Conservation (phyloP, 2,329 filamentous ascomycete species). For the Venturia nashicola region DNA sequence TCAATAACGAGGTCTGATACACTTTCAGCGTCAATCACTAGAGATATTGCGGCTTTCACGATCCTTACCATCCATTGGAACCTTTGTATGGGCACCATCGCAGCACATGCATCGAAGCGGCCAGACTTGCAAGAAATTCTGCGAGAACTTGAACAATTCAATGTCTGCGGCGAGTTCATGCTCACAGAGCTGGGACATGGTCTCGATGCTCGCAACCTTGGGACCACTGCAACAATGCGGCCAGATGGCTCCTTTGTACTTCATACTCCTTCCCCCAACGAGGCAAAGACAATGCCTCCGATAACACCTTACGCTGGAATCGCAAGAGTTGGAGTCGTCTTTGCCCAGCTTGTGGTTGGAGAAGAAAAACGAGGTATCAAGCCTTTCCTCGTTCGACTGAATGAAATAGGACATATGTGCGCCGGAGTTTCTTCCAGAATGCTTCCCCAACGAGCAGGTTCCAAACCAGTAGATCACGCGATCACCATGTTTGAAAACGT, state of each 20-base stretch:
- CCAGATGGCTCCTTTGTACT: conserved; percentile 23
- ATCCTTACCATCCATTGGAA: conserved; percentile 21
- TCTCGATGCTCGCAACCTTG: conserved; percentile 26
- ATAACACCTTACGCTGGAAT: conserved; percentile 16
- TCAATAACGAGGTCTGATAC: too few relatives aligned
- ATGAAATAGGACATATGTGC: conserved; percentile 16
- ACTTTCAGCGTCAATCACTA: too few relatives aligned
- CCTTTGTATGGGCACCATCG: conserved; percentile 19
- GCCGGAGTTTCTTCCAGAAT: conserved; percentile 18
- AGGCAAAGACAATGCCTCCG: conserved; percentile 22
- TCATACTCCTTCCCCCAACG: conserved; percentile 20
- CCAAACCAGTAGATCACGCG: conserved; percentile 20
- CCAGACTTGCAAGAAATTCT: conserved; percentile 13
- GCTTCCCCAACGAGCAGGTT: conserved; percentile 18
- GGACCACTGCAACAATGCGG: conserved; percentile 25
- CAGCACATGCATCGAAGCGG: not conserved
- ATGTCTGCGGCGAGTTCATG: conserved; percentile 23
- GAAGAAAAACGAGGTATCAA: conserved; percentile 18
- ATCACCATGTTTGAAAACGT: conserved; percentile 25
- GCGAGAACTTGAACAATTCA: conserved; percentile 14
- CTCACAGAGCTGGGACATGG: conserved; percentile 30
- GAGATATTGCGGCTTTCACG: not conserved
- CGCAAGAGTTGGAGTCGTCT: conserved; percentile 21
- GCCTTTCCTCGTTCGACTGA: conserved; percentile 22
- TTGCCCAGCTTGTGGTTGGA: conserved; percentile 20